Base-by-base conservation (phyloP, 371 early-diverging fungal genomes). In the Mortierella sp. region DNA sequence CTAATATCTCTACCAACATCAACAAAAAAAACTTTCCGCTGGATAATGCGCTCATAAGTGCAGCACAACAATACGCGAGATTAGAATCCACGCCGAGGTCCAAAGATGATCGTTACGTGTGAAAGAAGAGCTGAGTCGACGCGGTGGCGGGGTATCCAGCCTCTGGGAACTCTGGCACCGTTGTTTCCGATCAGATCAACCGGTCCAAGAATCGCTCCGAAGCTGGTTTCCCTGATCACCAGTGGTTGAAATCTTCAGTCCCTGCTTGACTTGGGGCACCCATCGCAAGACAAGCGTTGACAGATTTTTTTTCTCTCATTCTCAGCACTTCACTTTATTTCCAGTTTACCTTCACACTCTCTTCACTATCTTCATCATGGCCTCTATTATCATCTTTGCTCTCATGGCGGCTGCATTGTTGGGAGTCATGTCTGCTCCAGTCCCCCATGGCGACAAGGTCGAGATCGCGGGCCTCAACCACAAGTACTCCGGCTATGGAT, bases 351-450 rank as follows among this genome's bases (percentile, higher is more conserved):
- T 10, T 43, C 41, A 16, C 65, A 50, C 39, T 16, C 55, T 24
- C 47, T 61, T 39, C 26, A 37, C 0, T 39, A 63, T n/a, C 9
- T 48, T 52, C 29, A 24, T 2, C 37, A 66, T 61, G 52, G 58
- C 41, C 10, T 61, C 58, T 48, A 14, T 76, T 41, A 24, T 53
- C 53, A 53, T 52, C 5, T 67, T 76, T 37, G 71, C 71, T 8
- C 19, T 67, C 48, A 9, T 76, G 52, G 61, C 63, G n/a, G 31
- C 71, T 11, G 61, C 67, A 11, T 52, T 76, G 24, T 37, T 70
- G 34, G 48, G 66, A 22, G 71, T 37, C 63, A 44, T 71, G 64
- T 31, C 71, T 16, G 71, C 68, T 9, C 77, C 71, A 16, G 22
- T 63, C 52, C 5, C 48, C 2, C 44, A 66, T 10, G 34, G 39